phyloP scores from a whole-genome alignment of 208 protist genomes.

The Herpetomonas muscarum region DNA sequence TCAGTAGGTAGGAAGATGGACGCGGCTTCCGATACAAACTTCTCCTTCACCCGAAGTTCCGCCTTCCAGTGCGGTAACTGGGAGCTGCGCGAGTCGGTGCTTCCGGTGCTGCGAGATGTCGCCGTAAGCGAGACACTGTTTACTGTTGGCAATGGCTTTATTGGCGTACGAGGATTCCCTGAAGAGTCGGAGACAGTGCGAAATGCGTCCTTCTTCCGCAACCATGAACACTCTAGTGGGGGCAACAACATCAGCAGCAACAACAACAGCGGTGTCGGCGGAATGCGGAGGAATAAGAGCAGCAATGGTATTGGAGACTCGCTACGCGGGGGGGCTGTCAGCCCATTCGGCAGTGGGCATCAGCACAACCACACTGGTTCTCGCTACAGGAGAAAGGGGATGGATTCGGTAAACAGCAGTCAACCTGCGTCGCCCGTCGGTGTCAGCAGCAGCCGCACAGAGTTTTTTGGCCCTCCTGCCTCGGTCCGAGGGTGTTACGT shows the following conservation, averaged over 20 bases:
- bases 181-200: constrained; percentile 44
- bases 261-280: constrained; percentile 3
- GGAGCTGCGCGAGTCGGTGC: constrained; percentile 56
- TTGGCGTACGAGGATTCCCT: constrained; percentile 72
- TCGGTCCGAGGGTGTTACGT: constrained; percentile 33
- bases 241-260: constrained; percentile 10
- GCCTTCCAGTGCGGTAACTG: constrained; percentile 39
- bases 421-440: too few relatives aligned
- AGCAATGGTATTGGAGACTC: not conserved
- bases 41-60: constrained; percentile 6
- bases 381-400: too few relatives aligned
- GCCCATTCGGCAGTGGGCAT: too few relatives aligned
- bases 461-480: constrained; percentile 7
- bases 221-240: constrained; percentile 2
- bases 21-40: not conserved
- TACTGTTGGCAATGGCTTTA: constrained; percentile 74
- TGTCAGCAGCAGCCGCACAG: too few relatives aligned
- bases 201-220: constrained; percentile 12
- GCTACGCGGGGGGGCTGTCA: too few relatives aligned
- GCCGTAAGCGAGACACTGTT: constrained; percentile 79
- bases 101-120: constrained; percentile 34
- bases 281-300: not conserved
- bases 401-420: too few relatives aligned
- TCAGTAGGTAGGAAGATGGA: not conserved
- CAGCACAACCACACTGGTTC: too few relatives aligned